Evolutionary conservation across 1,139 yeast genomes (phyloP).

Genomic region (Saccharomycopsis crataegensis): DNA sequence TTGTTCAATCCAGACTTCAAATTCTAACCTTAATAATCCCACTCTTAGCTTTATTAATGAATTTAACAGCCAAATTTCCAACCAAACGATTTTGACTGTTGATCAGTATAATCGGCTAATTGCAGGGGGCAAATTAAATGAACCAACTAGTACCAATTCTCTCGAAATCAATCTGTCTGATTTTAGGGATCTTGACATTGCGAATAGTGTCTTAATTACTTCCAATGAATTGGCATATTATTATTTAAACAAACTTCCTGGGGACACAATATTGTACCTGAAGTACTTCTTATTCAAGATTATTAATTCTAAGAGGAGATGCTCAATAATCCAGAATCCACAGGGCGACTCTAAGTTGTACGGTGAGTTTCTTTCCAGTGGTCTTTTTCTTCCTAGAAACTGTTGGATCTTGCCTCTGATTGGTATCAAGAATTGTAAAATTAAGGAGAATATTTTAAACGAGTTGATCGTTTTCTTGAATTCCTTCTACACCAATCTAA

Average conservation of each 20-base stretch:
- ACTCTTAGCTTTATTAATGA: background rate
- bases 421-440: slow-evolving; percentile 9
- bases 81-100: slow-evolving; percentile 3
- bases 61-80: background rate
- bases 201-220: background rate
- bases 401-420: slow-evolving; percentile 8
- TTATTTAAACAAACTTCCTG: slow-evolving; percentile 8
- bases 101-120: slow-evolving; percentile 1
- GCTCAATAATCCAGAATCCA: background rate
- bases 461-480: slow-evolving; percentile 11
- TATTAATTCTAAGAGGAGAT: slow-evolving; percentile 10
- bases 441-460: slow-evolving; percentile 15
- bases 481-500: background rate
- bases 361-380: slow-evolving; percentile 16
- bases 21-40: background rate
- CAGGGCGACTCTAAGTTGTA: slow-evolving; percentile 1
- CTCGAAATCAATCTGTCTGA: background rate
- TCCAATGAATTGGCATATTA: background rate
- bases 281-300: slow-evolving; percentile 18
- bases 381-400: slow-evolving; percentile 11
- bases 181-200: background rate
- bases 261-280: slow-evolving; percentile 8
- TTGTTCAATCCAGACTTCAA: background rate
- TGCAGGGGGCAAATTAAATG: background rate
- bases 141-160: background rate